A percentile compares a stretch with the other conserved stretches of the same genome.
phyloP scores from a whole-genome alignment of 108 stramenopile species.

The Cyclotella cryptica region DNA sequence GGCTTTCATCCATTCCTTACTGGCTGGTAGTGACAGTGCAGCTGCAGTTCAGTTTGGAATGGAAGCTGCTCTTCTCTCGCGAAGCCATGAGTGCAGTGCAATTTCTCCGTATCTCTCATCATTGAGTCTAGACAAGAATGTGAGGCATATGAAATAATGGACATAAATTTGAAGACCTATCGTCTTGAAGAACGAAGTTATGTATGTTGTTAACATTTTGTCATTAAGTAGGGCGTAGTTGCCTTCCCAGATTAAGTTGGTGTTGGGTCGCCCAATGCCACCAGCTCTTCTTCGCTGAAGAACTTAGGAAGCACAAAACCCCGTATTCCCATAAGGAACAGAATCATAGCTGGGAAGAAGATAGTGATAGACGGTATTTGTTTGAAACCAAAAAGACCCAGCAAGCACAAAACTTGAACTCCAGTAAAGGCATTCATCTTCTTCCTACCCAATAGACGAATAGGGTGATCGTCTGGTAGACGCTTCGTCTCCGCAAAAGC shows the following conservation, averaged over 20 bases:
- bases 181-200: neutral
- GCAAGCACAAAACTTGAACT: conserved; percentile 72
- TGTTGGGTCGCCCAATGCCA: conserved; percentile 72
- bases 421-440: conserved; percentile 76
- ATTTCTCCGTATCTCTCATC: conserved; percentile 57
- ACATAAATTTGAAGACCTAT: no score
- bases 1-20: conserved; percentile 67
- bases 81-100: conserved; percentile 50
- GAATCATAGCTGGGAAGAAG: conserved; percentile 96
- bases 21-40: conserved; percentile 40
- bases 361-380: conserved; percentile 89
- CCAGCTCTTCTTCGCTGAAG: conserved; percentile 83
- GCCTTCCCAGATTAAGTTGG: conserved; percentile 32
- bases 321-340: conserved; percentile 89
- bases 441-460: conserved; percentile 73
- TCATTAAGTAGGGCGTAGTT: neutral
- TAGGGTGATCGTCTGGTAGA: conserved; percentile 73
- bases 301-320: conserved; percentile 77
- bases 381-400: conserved; percentile 92
- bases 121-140: neutral
- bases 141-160: neutral
- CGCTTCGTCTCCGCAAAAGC: conserved; percentile 69
- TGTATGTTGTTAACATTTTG: neutral
- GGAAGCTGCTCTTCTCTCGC: conserved; percentile 58
- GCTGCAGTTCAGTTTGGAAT: conserved; percentile 63